Base-by-base conservation (phyloP, 129 eudicot genomes). In the Saposhnikovia divaricata region DNA sequence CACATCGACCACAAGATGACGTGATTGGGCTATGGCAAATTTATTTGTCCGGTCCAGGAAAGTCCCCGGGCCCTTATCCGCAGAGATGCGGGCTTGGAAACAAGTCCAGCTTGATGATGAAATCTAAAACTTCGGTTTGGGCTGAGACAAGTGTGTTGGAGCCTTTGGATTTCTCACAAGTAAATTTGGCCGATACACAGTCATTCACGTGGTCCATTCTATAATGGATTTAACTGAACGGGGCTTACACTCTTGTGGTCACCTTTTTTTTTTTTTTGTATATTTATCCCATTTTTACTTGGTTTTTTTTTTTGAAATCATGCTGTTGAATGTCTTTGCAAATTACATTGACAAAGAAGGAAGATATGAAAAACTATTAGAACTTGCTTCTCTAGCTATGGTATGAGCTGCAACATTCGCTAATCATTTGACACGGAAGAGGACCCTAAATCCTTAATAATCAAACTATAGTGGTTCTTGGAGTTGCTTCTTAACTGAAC, bases 191-290 rank as follows among this genome's bases (percentile, higher is more conserved):
- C 66, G 72, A 66, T 25, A 11, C 19, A 66, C 72, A 66, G 72
- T 65, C 39, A 65, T 65, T 65, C 72, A 65, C 72, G 38, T 65
- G 72, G 3, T 65, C 72, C 72, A 65, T 40, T 34, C 2, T 21
- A 31, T 13, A 19, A 18, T 21, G 66, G 66, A 65, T 65, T 65
- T 65, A 27, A 65, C 72, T 27, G 72, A 65, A 65, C 38, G 72
- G 72, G 72, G 72, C 72, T 65, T 65, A 65, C 72, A 65, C 66
- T 57, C 72, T 65, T 31, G 72, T 28, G 72, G 72, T 65, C 39
- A 21, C 65, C 4, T 0, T 21, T 55, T 21, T 47, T 44, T 1
- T 9, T 44, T 44, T 44, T 9, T 6, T 0, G 2, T 6, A 43
- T 43, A 43, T 43, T 43, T 43, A 7, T 43, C 45, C 7, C 10